These are phyloP conservation scores for Raphanus sativus DNA, from an alignment of 345 rosid genomes.

Conservation along the genomic window DNA sequence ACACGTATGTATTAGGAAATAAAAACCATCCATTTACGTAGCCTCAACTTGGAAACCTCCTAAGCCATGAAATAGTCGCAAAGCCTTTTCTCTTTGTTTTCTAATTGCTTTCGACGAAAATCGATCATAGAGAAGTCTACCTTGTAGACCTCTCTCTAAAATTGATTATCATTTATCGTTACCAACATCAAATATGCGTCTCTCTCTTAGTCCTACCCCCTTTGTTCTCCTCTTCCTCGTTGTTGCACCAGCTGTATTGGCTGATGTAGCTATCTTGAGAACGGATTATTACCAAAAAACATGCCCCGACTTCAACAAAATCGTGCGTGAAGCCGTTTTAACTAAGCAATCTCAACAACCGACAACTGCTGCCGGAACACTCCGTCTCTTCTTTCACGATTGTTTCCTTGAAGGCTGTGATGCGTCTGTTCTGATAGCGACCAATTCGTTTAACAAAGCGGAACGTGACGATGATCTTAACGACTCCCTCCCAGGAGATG, in stretches of 20 bases:
- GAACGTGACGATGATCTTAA: slow-evolving; percentile 57
- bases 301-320: slow-evolving; percentile 52
- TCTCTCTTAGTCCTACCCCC: slow-evolving; percentile 11
- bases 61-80: slow-evolving; percentile 36
- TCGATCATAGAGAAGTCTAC: slow-evolving; percentile 33
- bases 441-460: slow-evolving; percentile 52
- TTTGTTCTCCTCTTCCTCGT: slow-evolving; percentile 10
- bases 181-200: slow-evolving; percentile 16
- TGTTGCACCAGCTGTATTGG: slow-evolving; percentile 12
- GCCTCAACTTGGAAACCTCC: slow-evolving; percentile 30
- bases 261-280: slow-evolving; percentile 34
- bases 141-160: slow-evolving; percentile 28
- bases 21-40: slow-evolving; percentile 31
- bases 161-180: background rate
- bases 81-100: slow-evolving; percentile 13
- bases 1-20: slow-evolving; percentile 28
- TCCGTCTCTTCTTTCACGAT: slow-evolving; percentile 61
- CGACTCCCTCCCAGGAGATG: slow-evolving; percentile 60
- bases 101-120: slow-evolving; percentile 22
- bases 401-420: slow-evolving; percentile 68
- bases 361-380: slow-evolving; percentile 58
- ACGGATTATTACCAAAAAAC: slow-evolving; percentile 49
- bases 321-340: slow-evolving; percentile 43
- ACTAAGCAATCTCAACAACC: slow-evolving; percentile 40
- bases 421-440: slow-evolving; percentile 50